Evolutionary conservation across 2,329 filamentous ascomycete species (phyloP).

Genomic region (Knufia fluminis): DNA sequence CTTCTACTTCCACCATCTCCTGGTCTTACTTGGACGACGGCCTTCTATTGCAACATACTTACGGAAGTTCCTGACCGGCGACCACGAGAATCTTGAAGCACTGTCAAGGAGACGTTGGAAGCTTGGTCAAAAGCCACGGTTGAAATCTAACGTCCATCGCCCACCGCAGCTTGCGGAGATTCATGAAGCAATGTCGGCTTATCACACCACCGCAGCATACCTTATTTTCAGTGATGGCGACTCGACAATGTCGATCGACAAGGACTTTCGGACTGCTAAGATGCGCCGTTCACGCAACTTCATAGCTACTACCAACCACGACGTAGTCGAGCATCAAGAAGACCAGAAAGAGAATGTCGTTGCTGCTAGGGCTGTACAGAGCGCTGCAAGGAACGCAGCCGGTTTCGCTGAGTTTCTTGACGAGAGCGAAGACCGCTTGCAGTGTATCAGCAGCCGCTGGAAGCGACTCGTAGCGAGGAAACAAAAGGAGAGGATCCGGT

Average conservation of each 20-base stretch:
- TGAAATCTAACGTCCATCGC: background rate
- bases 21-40: constrained; percentile 46
- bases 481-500: constrained; percentile 4
- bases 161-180: constrained; percentile 15
- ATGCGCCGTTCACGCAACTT: constrained; percentile 41
- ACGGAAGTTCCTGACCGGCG: constrained; percentile 25
- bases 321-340: constrained; percentile 28
- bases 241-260: constrained; percentile 44
- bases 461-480: constrained; percentile 11
- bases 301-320: constrained; percentile 50
- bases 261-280: constrained; percentile 42
- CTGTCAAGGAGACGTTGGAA: background rate
- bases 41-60: constrained; percentile 46
- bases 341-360: constrained; percentile 17
- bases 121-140: background rate
- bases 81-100: constrained; percentile 8
- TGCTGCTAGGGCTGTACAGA: background rate
- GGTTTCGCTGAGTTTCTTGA: constrained; percentile 19
- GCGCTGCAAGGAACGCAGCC: constrained; percentile 11
- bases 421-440: constrained; percentile 15
- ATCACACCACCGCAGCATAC: constrained; percentile 47
- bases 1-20: constrained; percentile 41
- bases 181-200: constrained; percentile 24
- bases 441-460: constrained; percentile 17
- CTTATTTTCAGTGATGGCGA: constrained; percentile 45